Evolutionary conservation across 2,329 filamentous ascomycete species (phyloP), one percentile per base, ranked within the genome.

Genomic region (Phialophora tarda): DNA sequence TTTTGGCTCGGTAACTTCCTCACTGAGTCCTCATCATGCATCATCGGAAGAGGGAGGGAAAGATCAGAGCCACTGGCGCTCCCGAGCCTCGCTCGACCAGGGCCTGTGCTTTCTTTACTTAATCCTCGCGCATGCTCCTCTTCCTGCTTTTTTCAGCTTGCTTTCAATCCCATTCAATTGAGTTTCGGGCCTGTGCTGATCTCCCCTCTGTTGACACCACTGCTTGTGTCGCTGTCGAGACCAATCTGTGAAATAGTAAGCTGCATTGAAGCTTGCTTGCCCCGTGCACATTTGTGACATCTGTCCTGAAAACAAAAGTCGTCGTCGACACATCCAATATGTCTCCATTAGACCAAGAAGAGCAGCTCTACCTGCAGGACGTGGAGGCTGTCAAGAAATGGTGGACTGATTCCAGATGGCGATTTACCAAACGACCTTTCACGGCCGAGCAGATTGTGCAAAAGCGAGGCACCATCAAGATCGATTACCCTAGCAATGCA

Each of bases 371-470:
- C 81, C 84, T 88, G 75, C 85, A 90, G 72, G 95, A 99, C 78
- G 92, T 98, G 67, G 88, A 90, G 74, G 88, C 90, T 72, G 90
- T 98, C 73, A 92, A 97, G 86, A 82, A 90, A 79, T 99, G 95
- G 95, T 99, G 95, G 95, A 85, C 84, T 61, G 91, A 96, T 74
- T 87, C 92, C 64, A 87, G 95, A 84, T 99, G 95, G 95, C 87
- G 91, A 77, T 88, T 92, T 80, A 99, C 95, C 74, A 93, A 91
- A 82, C 87, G 95, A 65, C 89, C 95, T 26, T 99, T 95, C 79
- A 97, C 93, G 3, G 93, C 95, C 34, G 95, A 98, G 84, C 91
- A 96, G 82, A 98, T 99, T 76, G 95, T 96, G 70, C 89, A 91
- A 60, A 99, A 99, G 87, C 86, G 95, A 76, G 95, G 95, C 65